phyloP scores from a whole-genome alignment of 495 filamentous ascomycete species.

The Penicillium riverlandense region DNA sequence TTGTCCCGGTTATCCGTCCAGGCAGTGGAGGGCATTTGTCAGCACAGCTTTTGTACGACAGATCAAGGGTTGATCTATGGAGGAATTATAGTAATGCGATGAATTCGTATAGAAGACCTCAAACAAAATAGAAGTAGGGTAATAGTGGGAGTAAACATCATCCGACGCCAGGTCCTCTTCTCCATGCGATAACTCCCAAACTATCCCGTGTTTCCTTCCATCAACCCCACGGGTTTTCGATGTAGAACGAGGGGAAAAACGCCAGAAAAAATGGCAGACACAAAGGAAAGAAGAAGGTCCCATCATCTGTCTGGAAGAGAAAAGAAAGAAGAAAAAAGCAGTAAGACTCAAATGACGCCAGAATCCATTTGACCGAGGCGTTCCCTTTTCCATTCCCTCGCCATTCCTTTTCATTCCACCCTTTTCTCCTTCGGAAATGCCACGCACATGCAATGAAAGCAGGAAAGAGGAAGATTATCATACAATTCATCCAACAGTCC shows the following conservation, averaged over 20 bases:
- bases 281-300: slow-evolving; percentile 9
- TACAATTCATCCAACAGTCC: slow-evolving; percentile 11
- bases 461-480: slow-evolving; percentile 17
- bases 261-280: slow-evolving; percentile 8
- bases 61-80: no score
- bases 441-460: slow-evolving; percentile 17
- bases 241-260: no score
- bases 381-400: no score
- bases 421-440: not conserved
- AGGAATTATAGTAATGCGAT: no score
- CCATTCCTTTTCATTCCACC: no score
- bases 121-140: not conserved
- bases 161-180: slow-evolving; percentile 12
- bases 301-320: slow-evolving; percentile 3
- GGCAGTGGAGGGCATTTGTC: slow-evolving; percentile 6
- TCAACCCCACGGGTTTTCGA: not conserved
- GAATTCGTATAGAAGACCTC: no score
- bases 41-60: not conserved
- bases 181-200: slow-evolving; percentile 16
- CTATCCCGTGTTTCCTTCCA: slow-evolving; percentile 9
- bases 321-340: slow-evolving; percentile 3
- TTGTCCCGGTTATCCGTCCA: no score
- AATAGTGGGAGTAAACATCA: slow-evolving; percentile 9
- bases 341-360: slow-evolving; percentile 4
- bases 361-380: not conserved